Percentiles rank a stretch among this genome's conserved stretches.
phyloP scores from a whole-genome alignment of 306 rosid species.

The Fragaria ananassa region DNA sequence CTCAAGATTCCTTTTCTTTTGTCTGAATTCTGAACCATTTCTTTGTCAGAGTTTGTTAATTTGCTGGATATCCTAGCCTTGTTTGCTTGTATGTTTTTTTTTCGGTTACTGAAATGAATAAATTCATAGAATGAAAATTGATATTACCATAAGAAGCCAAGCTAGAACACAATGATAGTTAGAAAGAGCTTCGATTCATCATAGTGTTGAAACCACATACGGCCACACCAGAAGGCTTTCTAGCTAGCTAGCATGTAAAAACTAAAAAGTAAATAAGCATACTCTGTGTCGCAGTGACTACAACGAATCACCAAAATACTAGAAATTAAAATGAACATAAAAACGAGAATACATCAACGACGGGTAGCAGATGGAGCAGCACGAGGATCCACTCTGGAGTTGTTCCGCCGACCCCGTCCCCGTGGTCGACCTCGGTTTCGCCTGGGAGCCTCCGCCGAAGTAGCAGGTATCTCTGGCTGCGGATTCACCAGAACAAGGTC shows the following conservation, averaged over 20 bases:
- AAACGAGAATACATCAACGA: neutral
- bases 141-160: too few relatives aligned
- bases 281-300: neutral
- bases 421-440: too few relatives aligned
- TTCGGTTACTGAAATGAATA: too few relatives aligned
- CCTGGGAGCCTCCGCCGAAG: neutral
- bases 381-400: neutral
- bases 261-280: too few relatives aligned
- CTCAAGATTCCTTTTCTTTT: too few relatives aligned
- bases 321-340: neutral
- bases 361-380: neutral
- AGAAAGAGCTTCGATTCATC: neutral
- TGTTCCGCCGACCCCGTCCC: neutral
- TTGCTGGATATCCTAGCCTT: too few relatives aligned
- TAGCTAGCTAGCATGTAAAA: neutral
- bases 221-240: neutral
- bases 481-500: neutral
- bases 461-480: neutral
- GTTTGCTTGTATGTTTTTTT: too few relatives aligned
- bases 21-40: too few relatives aligned
- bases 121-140: too few relatives aligned
- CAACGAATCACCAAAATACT: neutral
- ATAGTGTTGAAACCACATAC: neutral
- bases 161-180: too few relatives aligned
- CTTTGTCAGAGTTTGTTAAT: too few relatives aligned